Evolutionary conservation across 106 monocot species (phyloP), one percentile per base, ranked within the genome.

Genomic region (Narthecium ossifragum): DNA sequence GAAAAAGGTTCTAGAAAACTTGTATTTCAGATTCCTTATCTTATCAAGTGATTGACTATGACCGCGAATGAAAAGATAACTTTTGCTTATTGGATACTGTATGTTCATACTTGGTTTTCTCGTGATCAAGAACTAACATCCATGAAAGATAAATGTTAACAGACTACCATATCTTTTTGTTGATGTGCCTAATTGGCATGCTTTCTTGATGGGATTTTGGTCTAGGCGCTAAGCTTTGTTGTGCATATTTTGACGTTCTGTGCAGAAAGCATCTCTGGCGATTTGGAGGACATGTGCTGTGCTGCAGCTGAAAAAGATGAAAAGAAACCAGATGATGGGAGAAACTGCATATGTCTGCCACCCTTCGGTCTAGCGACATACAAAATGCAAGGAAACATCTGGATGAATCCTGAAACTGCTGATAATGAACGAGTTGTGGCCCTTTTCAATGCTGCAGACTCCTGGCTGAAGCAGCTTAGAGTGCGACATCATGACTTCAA

Each of bases 401-500:
- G 61, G 61, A 46, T 46, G 46, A 61, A 61, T 46, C 61, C 61
- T 27, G 61, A 61, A 30, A 46, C 61, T 26, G 40, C 45, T 31
- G 61, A 61, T 61, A 26, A 61, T 13, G 61, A 46, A n/a, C 45
- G 0, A 21, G 29, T 61, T 1, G 31, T 47, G 17, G 30, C 43
- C 0, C 61, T 61, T 28, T 47, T 26, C 26, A 46, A 61, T n/a
- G 46, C 61, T 18, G 61, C 61, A 17, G 61, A 45, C 29, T 61
- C 61, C 15, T 61, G 61, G 61, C 27, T 61, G 40, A 61, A 61
- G 29, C 61, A 61, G 61, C 61, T 61, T 1, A 61, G 43, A 33
- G 41, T 47, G 26, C 61, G 31, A 47, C 61, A 61, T 27, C 61
- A 61, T 46, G 61, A 61, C 46, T 61, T 61, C 61, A 61, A 29